phyloP scores from a whole-genome alignment of 148 eudicot genomes.

The Heliamphora exappendiculata region DNA sequence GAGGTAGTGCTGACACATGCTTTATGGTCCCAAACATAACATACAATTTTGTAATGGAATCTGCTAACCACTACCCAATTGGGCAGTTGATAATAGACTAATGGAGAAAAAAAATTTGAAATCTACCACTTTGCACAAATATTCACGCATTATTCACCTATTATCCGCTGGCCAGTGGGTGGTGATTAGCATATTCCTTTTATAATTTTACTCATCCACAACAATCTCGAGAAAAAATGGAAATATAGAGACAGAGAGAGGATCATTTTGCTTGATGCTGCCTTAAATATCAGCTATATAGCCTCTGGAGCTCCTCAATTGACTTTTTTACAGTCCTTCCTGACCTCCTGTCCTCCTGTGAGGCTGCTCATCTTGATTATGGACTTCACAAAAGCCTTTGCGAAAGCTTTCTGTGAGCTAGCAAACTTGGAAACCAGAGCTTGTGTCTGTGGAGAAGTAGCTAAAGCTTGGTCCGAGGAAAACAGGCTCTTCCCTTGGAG shows the following conservation, averaged over 20 bases:
- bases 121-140: too few relatives aligned
- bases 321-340: constrained; percentile 50
- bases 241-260: too few relatives aligned
- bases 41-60: neutral
- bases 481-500: constrained; percentile 53
- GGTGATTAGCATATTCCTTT: neutral
- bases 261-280: neutral
- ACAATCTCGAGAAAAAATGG: neutral
- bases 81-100: too few relatives aligned
- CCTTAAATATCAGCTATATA: neutral
- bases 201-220: neutral
- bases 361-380: constrained; percentile 83
- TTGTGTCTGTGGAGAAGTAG: constrained; percentile 33
- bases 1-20: neutral
- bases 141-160: too few relatives aligned
- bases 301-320: constrained; percentile 23
- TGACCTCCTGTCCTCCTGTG: constrained; percentile 62
- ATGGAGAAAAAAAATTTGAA: too few relatives aligned
- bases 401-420: constrained; percentile 38
- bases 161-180: too few relatives aligned
- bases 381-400: constrained; percentile 48
- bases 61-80: too few relatives aligned
- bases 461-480: constrained; percentile 57
- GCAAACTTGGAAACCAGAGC: constrained; percentile 44
- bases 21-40: neutral